phyloP scores from a whole-genome alignment of 345 rosid genomes.

The Ailanthus altissimus region DNA sequence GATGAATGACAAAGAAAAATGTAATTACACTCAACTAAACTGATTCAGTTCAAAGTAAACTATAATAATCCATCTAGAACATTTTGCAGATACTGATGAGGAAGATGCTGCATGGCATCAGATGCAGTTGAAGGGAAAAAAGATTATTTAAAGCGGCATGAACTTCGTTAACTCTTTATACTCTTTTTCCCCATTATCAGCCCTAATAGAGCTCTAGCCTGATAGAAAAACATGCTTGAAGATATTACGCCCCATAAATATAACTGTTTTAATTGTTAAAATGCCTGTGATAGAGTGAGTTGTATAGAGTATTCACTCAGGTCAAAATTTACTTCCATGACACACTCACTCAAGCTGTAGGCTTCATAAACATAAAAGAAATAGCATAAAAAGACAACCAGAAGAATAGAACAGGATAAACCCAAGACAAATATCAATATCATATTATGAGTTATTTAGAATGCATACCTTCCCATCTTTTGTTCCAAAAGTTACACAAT shows the following conservation, averaged over 20 bases:
- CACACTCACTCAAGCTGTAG: not conserved
- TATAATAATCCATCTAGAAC: not conserved
- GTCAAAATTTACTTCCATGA: not conserved
- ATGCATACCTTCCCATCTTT: conserved; percentile 60
- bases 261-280: not conserved
- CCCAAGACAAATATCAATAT: not conserved
- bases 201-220: not conserved
- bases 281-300: not conserved
- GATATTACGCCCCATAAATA: not conserved
- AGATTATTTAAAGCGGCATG: not conserved
- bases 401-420: not conserved
- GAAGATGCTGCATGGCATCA: not conserved
- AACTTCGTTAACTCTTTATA: not conserved
- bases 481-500: conserved; percentile 77
- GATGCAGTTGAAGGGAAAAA: not conserved
- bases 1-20: conserved; percentile 10
- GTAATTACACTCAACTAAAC: not conserved
- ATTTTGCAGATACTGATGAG: not conserved
- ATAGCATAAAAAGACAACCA: not conserved
- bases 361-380: not conserved
- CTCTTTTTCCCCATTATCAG: not conserved
- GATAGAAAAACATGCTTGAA: not conserved
- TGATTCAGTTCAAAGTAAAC: not conserved
- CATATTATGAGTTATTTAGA: conserved; percentile 18
- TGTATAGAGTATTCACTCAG: not conserved